These are phyloP conservation scores for Pisolithus thermaeus DNA, from an alignment of 1,284 basidiomycete genomes.

Conservation along the genomic window DNA sequence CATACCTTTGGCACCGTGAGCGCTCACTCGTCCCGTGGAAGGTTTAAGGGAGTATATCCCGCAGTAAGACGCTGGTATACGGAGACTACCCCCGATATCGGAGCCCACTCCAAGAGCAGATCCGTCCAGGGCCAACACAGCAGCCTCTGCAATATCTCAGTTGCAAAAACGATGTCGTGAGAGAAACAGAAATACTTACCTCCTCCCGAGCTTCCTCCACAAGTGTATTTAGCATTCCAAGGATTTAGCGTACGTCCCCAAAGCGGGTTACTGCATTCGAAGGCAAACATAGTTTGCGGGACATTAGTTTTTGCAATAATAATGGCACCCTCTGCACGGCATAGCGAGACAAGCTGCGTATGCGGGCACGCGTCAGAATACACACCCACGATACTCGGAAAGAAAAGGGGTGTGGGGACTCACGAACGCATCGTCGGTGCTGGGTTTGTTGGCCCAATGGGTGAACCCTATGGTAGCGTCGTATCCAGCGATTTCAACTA, in stretches of 20 bases:
- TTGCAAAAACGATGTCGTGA: not conserved
- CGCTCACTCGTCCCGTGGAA: slow-evolving; percentile 45
- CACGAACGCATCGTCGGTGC: slow-evolving; percentile 52
- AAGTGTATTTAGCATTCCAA: slow-evolving; percentile 55
- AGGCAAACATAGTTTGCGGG: slow-evolving; percentile 78
- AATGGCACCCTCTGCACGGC: slow-evolving; percentile 46
- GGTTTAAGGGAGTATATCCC: slow-evolving; percentile 83
- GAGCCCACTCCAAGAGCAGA: slow-evolving; percentile 73
- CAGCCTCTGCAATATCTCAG: slow-evolving; percentile 43
- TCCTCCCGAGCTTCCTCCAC: slow-evolving; percentile 77
- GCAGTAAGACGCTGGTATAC: slow-evolving; percentile 79
- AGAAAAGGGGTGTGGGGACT: slow-evolving; percentile 20
- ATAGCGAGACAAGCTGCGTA: slow-evolving; percentile 36
- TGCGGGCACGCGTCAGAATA: not conserved
- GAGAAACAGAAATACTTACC: slow-evolving; percentile 15
- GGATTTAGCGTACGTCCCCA: slow-evolving; percentile 77
- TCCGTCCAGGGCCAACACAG: slow-evolving; percentile 71
- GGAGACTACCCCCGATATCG: slow-evolving; percentile 71
- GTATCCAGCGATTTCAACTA: slow-evolving; percentile 56
- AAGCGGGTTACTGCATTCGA: slow-evolving; percentile 80
- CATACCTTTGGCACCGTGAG: slow-evolving; percentile 44
- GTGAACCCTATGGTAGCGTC: slow-evolving; percentile 76
- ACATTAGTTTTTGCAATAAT: slow-evolving; percentile 74
- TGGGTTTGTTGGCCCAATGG: slow-evolving; percentile 57
- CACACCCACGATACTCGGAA: not conserved